Evolutionary conservation across 306 rosid species (phyloP).

Genomic region (Spatholobus suberectus): DNA sequence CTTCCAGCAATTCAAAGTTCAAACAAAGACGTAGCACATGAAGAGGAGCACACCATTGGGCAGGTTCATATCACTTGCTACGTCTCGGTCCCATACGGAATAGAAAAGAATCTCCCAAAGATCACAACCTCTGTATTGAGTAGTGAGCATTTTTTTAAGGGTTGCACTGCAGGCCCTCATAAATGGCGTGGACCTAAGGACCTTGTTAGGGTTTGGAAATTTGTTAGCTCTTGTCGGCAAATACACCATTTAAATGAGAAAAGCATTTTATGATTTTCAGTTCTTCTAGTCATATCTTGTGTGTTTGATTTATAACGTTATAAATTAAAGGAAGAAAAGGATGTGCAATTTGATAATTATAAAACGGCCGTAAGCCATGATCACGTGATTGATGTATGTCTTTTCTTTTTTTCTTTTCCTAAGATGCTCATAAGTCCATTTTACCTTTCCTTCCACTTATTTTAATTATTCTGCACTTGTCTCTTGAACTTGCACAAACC

Average conservation of each 20-base stretch:
- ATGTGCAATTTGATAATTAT: conserved; percentile 12
- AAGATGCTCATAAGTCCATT: conserved; percentile 17
- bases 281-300: conserved; percentile 1
- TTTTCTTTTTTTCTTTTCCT: background rate
- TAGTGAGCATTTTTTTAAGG: background rate
- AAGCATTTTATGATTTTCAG: background rate
- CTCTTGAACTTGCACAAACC: background rate
- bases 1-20: conserved; percentile 11
- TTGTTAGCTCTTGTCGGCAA: conserved; percentile 21
- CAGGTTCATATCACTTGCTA: conserved; percentile 18
- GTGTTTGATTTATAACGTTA: background rate
- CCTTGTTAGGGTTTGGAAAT: background rate
- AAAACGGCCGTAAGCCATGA: conserved; percentile 36
- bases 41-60: background rate
- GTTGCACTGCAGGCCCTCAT: background rate
- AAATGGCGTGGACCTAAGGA: conserved; percentile 1
- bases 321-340: conserved; percentile 14
- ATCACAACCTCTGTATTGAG: background rate
- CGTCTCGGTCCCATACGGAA: background rate
- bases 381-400: conserved; percentile 8
- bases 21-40: conserved; percentile 20
- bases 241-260: conserved; percentile 1
- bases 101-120: background rate
- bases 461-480: conserved; percentile 12
- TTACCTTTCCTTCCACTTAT: background rate